Percentiles rank a stretch among this genome's conserved stretches.
These are phyloP conservation scores for Metschnikowia amazonensis DNA, from an alignment of 805 yeast species.

Conservation along the genomic window DNA sequence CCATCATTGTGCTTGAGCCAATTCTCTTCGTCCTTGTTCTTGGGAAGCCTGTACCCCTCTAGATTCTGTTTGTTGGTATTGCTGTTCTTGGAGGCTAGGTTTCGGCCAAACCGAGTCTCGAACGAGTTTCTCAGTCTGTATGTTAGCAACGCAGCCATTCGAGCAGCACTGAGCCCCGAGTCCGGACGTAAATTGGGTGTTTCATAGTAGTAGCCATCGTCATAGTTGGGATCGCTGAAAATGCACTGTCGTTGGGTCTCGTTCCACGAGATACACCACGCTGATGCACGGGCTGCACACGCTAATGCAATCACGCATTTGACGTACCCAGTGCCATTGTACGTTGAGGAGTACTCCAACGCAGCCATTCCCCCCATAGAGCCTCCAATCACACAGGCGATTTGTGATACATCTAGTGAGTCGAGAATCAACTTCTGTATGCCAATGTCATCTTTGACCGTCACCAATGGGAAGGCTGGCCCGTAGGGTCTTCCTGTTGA, in stretches of 20 bases:
- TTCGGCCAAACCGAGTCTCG: slow-evolving; percentile 89
- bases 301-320: slow-evolving; percentile 77
- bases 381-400: slow-evolving; percentile 91
- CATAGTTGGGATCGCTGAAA: slow-evolving; percentile 89
- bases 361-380: slow-evolving; percentile 99
- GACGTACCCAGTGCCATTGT: slow-evolving; percentile 64
- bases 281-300: slow-evolving; percentile 90
- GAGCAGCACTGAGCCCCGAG: slow-evolving; percentile 88
- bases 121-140: slow-evolving; percentile 90
- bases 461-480: slow-evolving; percentile 90
- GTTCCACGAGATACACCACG: slow-evolving; percentile 99
- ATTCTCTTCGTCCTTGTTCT: slow-evolving; percentile 60
- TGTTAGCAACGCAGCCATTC: slow-evolving; percentile 94
- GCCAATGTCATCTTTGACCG: slow-evolving; percentile 87
- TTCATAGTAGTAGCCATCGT: slow-evolving; percentile 79
- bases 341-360: slow-evolving; percentile 71
- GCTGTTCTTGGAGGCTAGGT: slow-evolving; percentile 26
- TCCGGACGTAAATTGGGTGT: slow-evolving; percentile 62
- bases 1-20: slow-evolving; percentile 92
- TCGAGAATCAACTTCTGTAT: slow-evolving; percentile 78
- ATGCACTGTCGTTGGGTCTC: slow-evolving; percentile 97
- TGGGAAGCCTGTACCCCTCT: slow-evolving; percentile 36
- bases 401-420: slow-evolving; percentile 67
- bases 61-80: slow-evolving; percentile 10
- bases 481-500: slow-evolving; percentile 76